Evolutionary conservation across 352 stramenopile genomes (phyloP).

Genomic region (Phytophthora citrophthora): DNA sequence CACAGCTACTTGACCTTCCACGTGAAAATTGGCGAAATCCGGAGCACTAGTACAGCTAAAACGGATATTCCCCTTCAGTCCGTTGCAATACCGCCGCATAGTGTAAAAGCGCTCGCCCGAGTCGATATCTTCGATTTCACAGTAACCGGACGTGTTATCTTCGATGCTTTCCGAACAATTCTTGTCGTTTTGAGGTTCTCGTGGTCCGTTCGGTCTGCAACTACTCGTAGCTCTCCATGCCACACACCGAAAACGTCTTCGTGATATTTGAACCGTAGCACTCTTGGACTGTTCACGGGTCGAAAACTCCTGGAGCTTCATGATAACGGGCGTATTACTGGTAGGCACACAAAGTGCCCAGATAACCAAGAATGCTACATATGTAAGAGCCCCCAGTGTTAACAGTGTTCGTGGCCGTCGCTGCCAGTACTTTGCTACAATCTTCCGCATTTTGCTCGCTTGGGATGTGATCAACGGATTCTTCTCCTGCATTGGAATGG

Average conservation of each 20-base stretch:
- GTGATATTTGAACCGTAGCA: not conserved
- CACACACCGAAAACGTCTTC: constrained; percentile 6
- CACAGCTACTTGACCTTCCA: constrained; percentile 9
- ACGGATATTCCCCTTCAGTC: constrained; percentile 10
- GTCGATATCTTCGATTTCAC: constrained; percentile 21
- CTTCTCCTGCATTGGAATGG: not conserved
- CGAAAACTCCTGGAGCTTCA: not conserved
- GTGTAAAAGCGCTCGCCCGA: constrained; percentile 29
- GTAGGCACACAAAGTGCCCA: not conserved
- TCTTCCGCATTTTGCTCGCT: not conserved
- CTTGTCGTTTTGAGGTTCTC: constrained; percentile 10
- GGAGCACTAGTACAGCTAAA: constrained; percentile 45
- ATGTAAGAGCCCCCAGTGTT: not conserved
- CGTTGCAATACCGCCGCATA: constrained; percentile 30
- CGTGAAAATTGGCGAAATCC: constrained; percentile 36
- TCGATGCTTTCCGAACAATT: constrained; percentile 8
- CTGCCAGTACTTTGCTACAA: not conserved
- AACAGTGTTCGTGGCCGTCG: constrained; percentile 2
- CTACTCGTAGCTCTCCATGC: constrained; percentile 20
- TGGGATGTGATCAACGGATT: not conserved
- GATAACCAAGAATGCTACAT: not conserved
- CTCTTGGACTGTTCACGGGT: not conserved
- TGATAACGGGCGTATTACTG: not conserved
- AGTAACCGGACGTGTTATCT: constrained; percentile 37
- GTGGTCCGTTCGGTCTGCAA: constrained; percentile 12